Evolutionary conservation across 2,329 filamentous ascomycete genomes (phyloP).

Genomic region (Aspergillus fumigatus): DNA sequence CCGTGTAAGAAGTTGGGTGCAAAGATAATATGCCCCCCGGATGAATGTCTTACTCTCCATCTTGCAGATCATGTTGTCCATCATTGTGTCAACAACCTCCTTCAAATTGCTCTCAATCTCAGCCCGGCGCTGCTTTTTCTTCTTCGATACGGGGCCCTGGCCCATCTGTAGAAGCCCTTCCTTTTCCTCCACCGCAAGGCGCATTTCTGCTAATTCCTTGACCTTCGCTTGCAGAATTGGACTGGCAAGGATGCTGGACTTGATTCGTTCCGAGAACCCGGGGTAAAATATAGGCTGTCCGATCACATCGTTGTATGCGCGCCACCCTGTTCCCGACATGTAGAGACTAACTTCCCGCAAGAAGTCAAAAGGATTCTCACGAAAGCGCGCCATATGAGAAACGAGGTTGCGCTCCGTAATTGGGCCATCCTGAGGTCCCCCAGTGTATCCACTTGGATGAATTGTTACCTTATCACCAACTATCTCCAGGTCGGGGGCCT

Average conservation of each 20-base stretch:
- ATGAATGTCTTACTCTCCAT: slow-evolving; percentile 95
- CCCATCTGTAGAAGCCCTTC: slow-evolving; percentile 60
- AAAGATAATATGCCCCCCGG: slow-evolving; percentile 81
- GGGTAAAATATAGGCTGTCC: slow-evolving; percentile 91
- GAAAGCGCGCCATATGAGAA: slow-evolving; percentile 81
- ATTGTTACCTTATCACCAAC: slow-evolving; percentile 69
- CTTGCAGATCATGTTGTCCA: slow-evolving; percentile 97
- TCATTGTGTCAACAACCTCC: slow-evolving; percentile 79
- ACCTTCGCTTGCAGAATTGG: slow-evolving; percentile 72
- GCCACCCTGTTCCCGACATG: slow-evolving; percentile 90
- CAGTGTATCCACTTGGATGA: slow-evolving; percentile 62
- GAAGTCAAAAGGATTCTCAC: slow-evolving; percentile 69
- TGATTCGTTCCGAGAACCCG: slow-evolving; percentile 90
- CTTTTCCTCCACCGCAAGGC: slow-evolving; percentile 70
- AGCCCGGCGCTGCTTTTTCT: slow-evolving; percentile 33
- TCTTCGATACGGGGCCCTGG: slow-evolving; percentile 26
- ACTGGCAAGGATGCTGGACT: slow-evolving; percentile 67
- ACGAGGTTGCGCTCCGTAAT: slow-evolving; percentile 47
- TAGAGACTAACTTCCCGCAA: slow-evolving; percentile 90
- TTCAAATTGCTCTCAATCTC: slow-evolving; percentile 69
- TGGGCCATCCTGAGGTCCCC: slow-evolving; percentile 41
- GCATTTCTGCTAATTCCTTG: slow-evolving; percentile 66
- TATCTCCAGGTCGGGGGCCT: slow-evolving; percentile 71
- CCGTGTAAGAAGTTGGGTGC: slow-evolving; percentile 80
- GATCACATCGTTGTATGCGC: slow-evolving; percentile 83